Conservation (phyloP, 139 green algal genomes). For the Chlamydomonas eustigma region DNA sequence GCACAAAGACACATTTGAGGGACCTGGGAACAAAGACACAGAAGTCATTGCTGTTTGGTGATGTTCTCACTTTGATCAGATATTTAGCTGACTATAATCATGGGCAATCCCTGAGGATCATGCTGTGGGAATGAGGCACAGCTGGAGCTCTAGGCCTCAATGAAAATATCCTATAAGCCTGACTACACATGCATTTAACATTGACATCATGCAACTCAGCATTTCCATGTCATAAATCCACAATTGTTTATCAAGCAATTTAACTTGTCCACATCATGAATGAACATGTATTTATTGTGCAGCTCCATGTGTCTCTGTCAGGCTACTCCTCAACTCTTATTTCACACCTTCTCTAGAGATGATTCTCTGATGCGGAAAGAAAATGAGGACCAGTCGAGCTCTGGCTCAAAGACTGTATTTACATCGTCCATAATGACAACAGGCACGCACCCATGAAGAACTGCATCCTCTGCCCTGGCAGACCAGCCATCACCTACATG, state of each 20-base stretch:
- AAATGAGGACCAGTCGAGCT: constrained; percentile 32
- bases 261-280: too few species aligned
- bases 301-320: too few species aligned
- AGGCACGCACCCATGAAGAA: constrained; percentile 68
- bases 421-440: constrained; percentile 38
- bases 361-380: constrained; percentile 22
- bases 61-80: background rate
- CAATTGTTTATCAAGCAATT: too few species aligned
- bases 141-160: too few species aligned
- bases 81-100: too few species aligned
- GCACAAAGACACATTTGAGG: constrained; percentile 27
- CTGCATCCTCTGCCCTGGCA: constrained; percentile 48
- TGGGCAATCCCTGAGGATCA: too few species aligned
- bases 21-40: constrained; percentile 19
- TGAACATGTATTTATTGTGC: too few species aligned
- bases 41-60: background rate
- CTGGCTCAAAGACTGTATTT: constrained; percentile 31
- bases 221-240: too few species aligned
- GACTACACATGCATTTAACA: too few species aligned
- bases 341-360: constrained; percentile 1
- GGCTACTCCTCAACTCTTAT: background rate
- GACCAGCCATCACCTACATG: constrained; percentile 54
- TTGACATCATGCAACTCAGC: too few species aligned
- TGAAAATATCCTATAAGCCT: too few species aligned
- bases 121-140: too few species aligned